Base-by-base conservation (phyloP, 177 flowering plant species). In the Vitis hybrid region DNA sequence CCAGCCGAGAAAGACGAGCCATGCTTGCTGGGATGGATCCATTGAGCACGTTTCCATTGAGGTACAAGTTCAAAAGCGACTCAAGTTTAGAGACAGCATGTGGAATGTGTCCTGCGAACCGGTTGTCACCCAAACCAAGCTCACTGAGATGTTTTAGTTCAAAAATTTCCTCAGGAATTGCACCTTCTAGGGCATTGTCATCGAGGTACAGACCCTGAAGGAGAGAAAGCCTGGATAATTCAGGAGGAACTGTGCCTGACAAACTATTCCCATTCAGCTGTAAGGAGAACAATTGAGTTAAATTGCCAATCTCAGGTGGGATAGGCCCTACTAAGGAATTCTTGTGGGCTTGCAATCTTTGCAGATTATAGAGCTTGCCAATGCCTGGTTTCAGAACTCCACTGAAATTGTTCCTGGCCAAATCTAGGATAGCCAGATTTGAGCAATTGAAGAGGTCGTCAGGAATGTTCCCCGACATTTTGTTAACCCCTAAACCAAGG, bases 361-460 rank as follows among this genome's bases (percentile, higher is more conserved):
- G 50, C 20, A 93, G 86, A 45, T 75, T 81, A 14, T 29, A 51
- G 53, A 89, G 82, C 2, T 71, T 83, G 4, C 92, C 90, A 68
- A 91, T 73, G 3, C 56, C 58, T 3, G 87, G 77, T 29, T 74
- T 85, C 53, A 93, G 70, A 14, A 65, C 31, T 15, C 97, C 95
- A 31, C 63, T 81, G 68, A 93, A 80, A 20, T 78, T 78, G 82
- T 91, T 91, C 19, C 3, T 15, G 7, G 80, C 67, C 55, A 91
- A 59, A 75, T 73, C 76, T n/a, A 90, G 69, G 7, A 64, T 66
- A 2, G 13, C 50, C 58, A 93, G 89, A 66, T 74, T 77, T 52
- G 85, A 71, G 75, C 94, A 91, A 62, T 89, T 82, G 82, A 79
- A 88, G 26, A 93, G 65, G 68, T 84, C 94, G 58, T 83, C 91